Conservation (phyloP, 2,329 filamentous ascomycete genomes). For the Colletotrichum cordylinicola region DNA sequence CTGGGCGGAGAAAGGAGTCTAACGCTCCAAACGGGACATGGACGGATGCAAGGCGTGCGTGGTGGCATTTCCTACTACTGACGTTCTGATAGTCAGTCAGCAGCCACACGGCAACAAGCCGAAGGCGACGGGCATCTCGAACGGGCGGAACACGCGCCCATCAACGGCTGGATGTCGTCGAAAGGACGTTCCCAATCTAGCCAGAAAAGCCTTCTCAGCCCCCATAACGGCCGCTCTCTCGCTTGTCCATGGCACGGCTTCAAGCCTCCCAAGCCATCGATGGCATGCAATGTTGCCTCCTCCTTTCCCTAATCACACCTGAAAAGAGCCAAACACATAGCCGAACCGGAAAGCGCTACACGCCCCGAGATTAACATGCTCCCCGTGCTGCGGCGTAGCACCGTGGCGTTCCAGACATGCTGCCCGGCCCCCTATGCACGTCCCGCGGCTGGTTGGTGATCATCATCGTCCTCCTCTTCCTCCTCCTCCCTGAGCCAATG, state of each 20-base stretch:
- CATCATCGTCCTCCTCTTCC: too few relatives aligned
- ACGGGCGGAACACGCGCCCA: neutral
- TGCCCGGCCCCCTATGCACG: neutral
- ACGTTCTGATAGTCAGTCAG: conserved; percentile 18
- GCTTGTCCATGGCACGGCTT: neutral
- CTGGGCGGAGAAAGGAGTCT: neutral
- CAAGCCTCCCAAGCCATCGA: neutral
- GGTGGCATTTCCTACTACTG: neutral
- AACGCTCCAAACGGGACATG: neutral
- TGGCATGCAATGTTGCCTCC: neutral
- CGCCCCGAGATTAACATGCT: conserved; percentile 2
- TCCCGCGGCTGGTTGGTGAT: conserved; percentile 2
- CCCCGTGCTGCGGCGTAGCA: conserved; percentile 12
- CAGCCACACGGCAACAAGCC: conserved; percentile 16
- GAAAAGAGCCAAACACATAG: neutral
- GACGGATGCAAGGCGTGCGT: neutral
- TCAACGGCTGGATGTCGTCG: neutral
- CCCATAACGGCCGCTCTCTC: neutral
- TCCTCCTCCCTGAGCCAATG: neutral
- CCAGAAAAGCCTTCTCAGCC: neutral
- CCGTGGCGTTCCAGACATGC: neutral
- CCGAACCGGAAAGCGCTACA: neutral
- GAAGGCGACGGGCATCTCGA: neutral
- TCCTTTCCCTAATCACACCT: neutral
- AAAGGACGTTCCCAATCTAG: neutral